Conservation (phyloP, 179 eudicot genomes). For the Silene noctiflora region DNA sequence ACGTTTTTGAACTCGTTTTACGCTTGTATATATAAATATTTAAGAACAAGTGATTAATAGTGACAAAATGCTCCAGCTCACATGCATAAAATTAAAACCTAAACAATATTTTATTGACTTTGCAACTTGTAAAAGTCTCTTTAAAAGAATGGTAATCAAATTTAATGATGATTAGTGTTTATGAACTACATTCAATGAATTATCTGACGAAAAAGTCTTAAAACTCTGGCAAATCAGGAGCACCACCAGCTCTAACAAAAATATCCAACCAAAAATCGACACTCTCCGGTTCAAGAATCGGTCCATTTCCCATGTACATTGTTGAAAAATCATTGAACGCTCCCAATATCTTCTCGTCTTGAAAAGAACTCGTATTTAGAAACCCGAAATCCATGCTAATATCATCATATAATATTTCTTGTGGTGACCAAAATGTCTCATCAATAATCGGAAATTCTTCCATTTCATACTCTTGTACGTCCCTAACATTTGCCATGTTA, state of each 20-base stretch:
- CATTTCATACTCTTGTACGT: not conserved
- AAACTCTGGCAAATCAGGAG: constrained; percentile 45
- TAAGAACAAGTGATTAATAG: too few species aligned
- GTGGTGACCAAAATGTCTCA: constrained; percentile 33
- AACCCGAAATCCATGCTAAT: not conserved
- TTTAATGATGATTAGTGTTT: not conserved
- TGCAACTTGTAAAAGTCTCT: not conserved
- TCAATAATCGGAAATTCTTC: constrained; percentile 30
- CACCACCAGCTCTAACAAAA: constrained; percentile 37
- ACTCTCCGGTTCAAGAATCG: constrained; percentile 1
- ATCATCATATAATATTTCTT: constrained; percentile 10
- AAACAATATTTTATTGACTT: too few species aligned
- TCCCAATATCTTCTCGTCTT: constrained; percentile 6
- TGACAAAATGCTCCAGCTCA: too few species aligned
- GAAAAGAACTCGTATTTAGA: not conserved
- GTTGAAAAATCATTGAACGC: constrained; percentile 5
- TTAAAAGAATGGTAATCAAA: not conserved
- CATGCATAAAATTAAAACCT: too few species aligned
- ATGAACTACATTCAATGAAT: not conserved
- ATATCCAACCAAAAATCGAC: constrained; percentile 52
- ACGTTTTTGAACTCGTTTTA: too few species aligned
- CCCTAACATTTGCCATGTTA: not conserved
- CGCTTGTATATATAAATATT: too few species aligned
- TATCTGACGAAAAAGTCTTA: constrained; percentile 17
- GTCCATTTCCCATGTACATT: constrained; percentile 2